Conservation (phyloP, 805 yeast genomes). For the Scheffersomyces ergatensis region DNA sequence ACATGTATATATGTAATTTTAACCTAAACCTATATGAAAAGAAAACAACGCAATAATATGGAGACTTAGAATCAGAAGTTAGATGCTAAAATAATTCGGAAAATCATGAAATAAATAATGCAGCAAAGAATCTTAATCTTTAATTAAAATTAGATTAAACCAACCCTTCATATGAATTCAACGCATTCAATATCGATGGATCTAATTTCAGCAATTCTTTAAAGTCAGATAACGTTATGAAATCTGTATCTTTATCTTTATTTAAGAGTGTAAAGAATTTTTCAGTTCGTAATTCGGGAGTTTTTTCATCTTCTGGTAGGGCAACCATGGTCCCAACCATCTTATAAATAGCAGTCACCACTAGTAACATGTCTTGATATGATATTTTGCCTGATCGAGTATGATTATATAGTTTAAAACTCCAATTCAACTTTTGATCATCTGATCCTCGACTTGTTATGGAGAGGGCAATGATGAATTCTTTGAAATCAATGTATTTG, state of each 20-base stretch:
- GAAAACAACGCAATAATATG: too few species aligned
- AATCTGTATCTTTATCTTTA: constrained; percentile 62
- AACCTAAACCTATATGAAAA: too few species aligned
- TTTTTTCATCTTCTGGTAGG: constrained; percentile 81
- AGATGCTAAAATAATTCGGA: too few species aligned
- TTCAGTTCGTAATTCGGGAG: constrained; percentile 84
- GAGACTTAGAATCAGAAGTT: too few species aligned
- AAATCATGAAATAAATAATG: too few species aligned
- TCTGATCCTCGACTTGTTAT: constrained; percentile 81
- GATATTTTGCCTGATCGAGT: constrained; percentile 74
- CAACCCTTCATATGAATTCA: constrained; percentile 77
- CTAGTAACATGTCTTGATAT: constrained; percentile 74
- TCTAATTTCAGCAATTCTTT: constrained; percentile 76
- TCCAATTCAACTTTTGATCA: constrained; percentile 86
- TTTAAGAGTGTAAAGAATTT: constrained; percentile 77
- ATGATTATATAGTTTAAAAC: constrained; percentile 83
- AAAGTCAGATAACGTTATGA: constrained; percentile 79
- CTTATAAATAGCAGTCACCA: constrained; percentile 81
- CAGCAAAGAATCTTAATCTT: too few species aligned
- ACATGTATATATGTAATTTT: too few species aligned
- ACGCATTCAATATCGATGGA: constrained; percentile 70
- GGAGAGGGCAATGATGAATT: constrained; percentile 84
- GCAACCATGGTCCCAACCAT: constrained; percentile 96
- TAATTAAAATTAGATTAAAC: too few species aligned
- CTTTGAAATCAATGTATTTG: constrained; percentile 86